Evolutionary conservation across 192 early-diverging fungal species (phyloP), one percentile per base, ranked within the genome.

Genomic region (Coemansia sp.): DNA sequence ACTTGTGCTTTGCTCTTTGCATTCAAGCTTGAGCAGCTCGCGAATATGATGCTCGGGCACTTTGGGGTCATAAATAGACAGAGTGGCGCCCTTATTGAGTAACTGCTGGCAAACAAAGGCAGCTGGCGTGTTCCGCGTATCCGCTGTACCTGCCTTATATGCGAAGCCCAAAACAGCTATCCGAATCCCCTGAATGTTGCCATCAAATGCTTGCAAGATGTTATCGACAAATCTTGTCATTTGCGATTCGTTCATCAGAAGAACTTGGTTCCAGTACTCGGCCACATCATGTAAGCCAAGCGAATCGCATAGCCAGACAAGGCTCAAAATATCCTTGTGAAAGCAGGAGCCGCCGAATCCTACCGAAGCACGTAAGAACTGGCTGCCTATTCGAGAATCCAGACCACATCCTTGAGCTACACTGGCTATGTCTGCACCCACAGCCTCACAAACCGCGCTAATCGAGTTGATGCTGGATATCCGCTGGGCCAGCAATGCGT

Each of bases 321-420:
- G 74, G 79, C 94, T 93, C 43, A 88, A 76, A 44, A 97, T 87
- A 68, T 97, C 94, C 68, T 97, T 97, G 72, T 94, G 90, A 79
- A 97, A 94, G 72, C 94, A 97, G 36, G 87, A 88, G 16, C 94
- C 94, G 62, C 94, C 94, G 65, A 97, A 97, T 35, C 94, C 94
- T 30, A 97, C 87, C 2, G 87, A 89, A 8, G 94, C 88, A 63
- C 90, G 90, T 55, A 97, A 76, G 72, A 94, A 97, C 78, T 90
- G 87, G 53, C 87, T 78, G 40, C 94, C 94, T 39, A 97, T 90
- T 42, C 94, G 84, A 30, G 81, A 65, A 63, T 97, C 94, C 30
- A 85, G 61, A 48, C 93, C 92, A 65, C 91, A 93, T 11, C 90
- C 94, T 67, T 87, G 92, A 3, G 93, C 85, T 8, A 97, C 92